Evolutionary conservation across 139 green algal genomes (phyloP).

Genomic region (Eudorina sp.): DNA sequence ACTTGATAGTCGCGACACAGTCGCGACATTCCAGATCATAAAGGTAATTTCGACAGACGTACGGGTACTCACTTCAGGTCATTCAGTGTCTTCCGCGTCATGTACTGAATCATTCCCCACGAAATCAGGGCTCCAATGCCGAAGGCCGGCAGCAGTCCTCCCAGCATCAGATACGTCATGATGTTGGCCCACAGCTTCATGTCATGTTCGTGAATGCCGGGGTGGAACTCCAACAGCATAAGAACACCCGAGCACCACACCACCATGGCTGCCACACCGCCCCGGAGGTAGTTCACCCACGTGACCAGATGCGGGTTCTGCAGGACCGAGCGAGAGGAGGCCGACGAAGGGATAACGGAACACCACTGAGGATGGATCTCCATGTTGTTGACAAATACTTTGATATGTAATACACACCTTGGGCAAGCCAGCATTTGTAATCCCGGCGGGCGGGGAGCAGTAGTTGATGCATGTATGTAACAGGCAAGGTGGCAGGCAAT

Average conservation of each 20-base stretch:
- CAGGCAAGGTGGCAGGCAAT: background rate
- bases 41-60: background rate
- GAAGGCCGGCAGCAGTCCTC: slow-evolving; percentile 19
- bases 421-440: background rate
- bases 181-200: background rate
- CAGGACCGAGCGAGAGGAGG: background rate
- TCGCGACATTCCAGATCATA: background rate
- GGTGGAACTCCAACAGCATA: slow-evolving; percentile 11
- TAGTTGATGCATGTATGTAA: background rate
- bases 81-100: background rate
- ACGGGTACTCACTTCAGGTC: slow-evolving; percentile 19
- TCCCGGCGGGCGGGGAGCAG: background rate
- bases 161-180: slow-evolving; percentile 28
- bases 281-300: slow-evolving; percentile 23
- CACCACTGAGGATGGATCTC: background rate
- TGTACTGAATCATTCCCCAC: background rate
- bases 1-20: background rate
- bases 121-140: background rate
- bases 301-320: background rate
- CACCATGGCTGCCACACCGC: background rate
- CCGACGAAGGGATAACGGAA: no score
- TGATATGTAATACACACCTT: background rate
- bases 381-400: background rate
- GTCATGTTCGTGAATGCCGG: background rate
- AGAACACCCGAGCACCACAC: background rate